These are phyloP conservation scores for Allium cepa DNA, from an alignment of 106 monocot species.

Conservation along the genomic window DNA sequence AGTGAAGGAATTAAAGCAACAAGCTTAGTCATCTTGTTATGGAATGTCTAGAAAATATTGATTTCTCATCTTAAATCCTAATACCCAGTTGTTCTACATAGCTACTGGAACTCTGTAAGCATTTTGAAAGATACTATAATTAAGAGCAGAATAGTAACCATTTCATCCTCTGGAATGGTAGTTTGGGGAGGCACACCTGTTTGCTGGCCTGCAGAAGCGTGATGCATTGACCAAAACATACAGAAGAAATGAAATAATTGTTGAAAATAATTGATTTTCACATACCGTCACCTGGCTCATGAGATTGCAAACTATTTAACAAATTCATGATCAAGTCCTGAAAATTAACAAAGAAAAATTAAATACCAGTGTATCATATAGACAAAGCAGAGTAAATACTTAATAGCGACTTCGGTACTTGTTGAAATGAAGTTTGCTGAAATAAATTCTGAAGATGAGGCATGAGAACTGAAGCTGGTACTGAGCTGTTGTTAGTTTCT, in stretches of 20 bases:
- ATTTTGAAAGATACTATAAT: too few species aligned
- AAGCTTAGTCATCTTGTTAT: too few species aligned
- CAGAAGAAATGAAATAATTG: background rate
- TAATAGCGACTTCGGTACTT: slow-evolving; percentile 25
- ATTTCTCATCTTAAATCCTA: too few species aligned
- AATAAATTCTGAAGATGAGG: slow-evolving; percentile 95
- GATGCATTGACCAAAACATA: background rate
- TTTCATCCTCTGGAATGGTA: slow-evolving; percentile 26
- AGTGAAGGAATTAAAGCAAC: too few species aligned
- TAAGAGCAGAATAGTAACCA: slow-evolving; percentile 29
- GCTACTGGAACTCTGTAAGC: too few species aligned
- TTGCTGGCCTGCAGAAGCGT: slow-evolving; percentile 30
- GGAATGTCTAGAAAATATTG: too few species aligned
- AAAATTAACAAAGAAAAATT: slow-evolving; percentile 8
- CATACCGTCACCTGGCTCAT: slow-evolving; percentile 57
- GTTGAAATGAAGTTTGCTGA: slow-evolving; percentile 88
- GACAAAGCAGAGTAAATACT: background rate
- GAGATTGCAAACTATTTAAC: slow-evolving; percentile 71
- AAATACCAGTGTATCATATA: background rate
- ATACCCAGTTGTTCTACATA: too few species aligned
- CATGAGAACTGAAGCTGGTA: slow-evolving; percentile 71
- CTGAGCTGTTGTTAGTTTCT: slow-evolving; percentile 43
- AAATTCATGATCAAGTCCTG: slow-evolving; percentile 84
- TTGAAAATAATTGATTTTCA: background rate
- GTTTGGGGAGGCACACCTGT: slow-evolving; percentile 36